Evolutionary conservation across 495 filamentous ascomycete genomes (phyloP), one percentile per base, ranked within the genome.

Genomic region (Aspergillus cristatus): DNA sequence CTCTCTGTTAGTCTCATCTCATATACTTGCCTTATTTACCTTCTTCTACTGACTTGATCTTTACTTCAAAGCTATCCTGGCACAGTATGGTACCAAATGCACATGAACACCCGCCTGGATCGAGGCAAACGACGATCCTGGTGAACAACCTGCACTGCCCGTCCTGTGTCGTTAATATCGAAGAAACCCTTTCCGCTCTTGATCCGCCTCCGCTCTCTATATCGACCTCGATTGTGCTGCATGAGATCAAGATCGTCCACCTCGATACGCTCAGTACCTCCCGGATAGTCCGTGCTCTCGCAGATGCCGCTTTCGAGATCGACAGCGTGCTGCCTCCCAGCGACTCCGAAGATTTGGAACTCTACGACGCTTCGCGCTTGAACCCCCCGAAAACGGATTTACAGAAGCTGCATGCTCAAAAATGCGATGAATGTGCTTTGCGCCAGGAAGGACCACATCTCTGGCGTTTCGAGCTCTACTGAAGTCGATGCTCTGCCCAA

Each of bases 101-200:
- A n/a, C n/a, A n/a, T n/a, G n/a, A n/a, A n/a, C n/a, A n/a, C n/a
- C n/a, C 26, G 26, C 26, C 37, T 32, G 25, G 14, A 13, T 40
- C 38, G 8, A 40, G 38, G 18, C 38, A 22, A 3, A 40, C 38
- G 7, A 32, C 38, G 14, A 22, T 40, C 18, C 29, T 40, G 6
- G 38, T 40, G 14, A 32, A 40, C 18, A 40, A 40, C 18, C 38
- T 40, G 2, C 38, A 40, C 18, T 40, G 38, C 18, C 38, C 38
- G 7, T 40, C 38, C 4, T 40, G 38, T 8, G 38, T 33, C 3
- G 14, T 28, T 11, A 32, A 32, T 22, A 28, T 40, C 2, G 17
- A 40, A 20, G 38, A 40, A 33, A 40, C 28, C 3, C 38, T 40
- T 5, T 32, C 28, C 28, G 16, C 18, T 3, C 38, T 40, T 7